A percentile compares a stretch with the other conserved stretches of the same genome.
Evolutionary conservation across 2,329 filamentous ascomycete genomes (phyloP).

Genomic region (Colletotrichum truncatum): DNA sequence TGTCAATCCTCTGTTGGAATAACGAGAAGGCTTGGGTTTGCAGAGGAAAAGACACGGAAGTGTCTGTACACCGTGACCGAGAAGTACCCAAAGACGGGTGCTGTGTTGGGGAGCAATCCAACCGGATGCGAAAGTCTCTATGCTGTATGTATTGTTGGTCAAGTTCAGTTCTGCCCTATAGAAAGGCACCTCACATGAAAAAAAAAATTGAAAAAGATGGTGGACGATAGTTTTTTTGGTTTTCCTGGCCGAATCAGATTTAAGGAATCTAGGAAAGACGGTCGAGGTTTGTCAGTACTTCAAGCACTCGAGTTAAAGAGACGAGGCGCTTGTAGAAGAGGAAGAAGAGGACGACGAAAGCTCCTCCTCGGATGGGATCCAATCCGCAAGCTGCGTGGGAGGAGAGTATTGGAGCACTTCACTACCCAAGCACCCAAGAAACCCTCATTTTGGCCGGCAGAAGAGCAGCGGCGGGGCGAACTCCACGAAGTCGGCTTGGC

Average conservation of each 20-base stretch:
- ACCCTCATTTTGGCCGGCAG: background rate
- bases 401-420: background rate
- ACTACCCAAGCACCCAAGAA: background rate
- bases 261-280: slow-evolving; percentile 8
- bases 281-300: background rate
- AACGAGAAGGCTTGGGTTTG: background rate
- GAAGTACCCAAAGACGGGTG: background rate
- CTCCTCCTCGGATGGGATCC: background rate
- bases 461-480: background rate
- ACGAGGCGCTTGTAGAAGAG: background rate
- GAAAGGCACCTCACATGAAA: slow-evolving; percentile 24
- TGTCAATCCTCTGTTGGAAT: background rate
- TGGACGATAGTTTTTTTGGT: background rate
- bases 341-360: background rate
- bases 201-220: background rate
- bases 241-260: slow-evolving; percentile 16
- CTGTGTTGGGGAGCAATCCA: background rate
- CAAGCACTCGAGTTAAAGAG: background rate
- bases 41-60: background rate
- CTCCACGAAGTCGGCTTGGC: slow-evolving; percentile 1
- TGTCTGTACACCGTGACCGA: background rate
- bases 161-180: slow-evolving; percentile 8
- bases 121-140: background rate
- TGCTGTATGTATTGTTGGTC: slow-evolving; percentile 19
- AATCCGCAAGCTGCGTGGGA: background rate